Evolutionary conservation across 257 asterid species (phyloP).

Genomic region (Solanum chilense): DNA sequence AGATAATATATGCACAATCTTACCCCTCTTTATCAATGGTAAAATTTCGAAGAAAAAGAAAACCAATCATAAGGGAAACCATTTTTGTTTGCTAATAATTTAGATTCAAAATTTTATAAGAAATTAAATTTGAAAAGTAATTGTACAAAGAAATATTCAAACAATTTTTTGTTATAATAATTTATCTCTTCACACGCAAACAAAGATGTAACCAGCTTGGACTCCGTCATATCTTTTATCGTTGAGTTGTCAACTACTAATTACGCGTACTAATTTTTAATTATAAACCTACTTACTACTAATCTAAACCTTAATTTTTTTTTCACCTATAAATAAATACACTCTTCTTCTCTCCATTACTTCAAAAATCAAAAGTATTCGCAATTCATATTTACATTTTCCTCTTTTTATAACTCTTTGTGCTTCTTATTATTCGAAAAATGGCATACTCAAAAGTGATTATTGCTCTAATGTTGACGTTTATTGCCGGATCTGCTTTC

Average conservation of each 20-base stretch:
- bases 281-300: background rate
- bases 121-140: background rate
- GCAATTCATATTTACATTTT: no score
- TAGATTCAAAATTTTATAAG: background rate
- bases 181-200: background rate
- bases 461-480: constrained; percentile 18
- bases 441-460: constrained; percentile 20
- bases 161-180: background rate
- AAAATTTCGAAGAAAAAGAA: background rate
- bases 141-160: background rate
- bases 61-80: constrained; percentile 12
- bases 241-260: background rate
- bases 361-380: no score
- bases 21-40: background rate
- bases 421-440: no score
- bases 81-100: background rate
- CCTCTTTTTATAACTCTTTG: no score
- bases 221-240: background rate
- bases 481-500: constrained; percentile 23
- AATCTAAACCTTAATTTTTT: background rate
- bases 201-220: background rate
- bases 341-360: no score
- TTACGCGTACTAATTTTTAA: background rate
- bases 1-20: no score
- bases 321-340: no score